Evolutionary conservation across 805 yeast genomes (phyloP).

Genomic region (Saccharomycopsis lassenensis): DNA sequence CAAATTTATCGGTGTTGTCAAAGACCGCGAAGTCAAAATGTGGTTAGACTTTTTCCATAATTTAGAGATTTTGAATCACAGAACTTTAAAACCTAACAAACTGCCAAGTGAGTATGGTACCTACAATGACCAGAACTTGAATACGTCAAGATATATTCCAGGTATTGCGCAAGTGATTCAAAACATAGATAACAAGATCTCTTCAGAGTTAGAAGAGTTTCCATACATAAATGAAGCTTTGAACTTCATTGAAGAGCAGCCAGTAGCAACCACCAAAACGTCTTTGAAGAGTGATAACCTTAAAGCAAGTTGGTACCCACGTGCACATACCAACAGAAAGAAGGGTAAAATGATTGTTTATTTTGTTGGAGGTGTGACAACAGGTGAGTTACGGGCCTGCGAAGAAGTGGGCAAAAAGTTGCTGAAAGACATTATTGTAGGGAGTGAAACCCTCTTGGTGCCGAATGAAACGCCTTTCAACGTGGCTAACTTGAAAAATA

Average conservation of each 20-base stretch:
- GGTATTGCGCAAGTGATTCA: slow-evolving; percentile 50
- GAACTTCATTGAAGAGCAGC: slow-evolving; percentile 30
- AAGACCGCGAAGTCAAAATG: slow-evolving; percentile 30
- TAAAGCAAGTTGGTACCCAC: slow-evolving; percentile 10
- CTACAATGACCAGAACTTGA: slow-evolving; percentile 27
- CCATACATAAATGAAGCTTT: slow-evolving; percentile 75
- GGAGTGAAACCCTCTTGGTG: slow-evolving; percentile 64
- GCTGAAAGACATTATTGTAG: slow-evolving; percentile 68
- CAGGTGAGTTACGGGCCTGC: slow-evolving; percentile 66
- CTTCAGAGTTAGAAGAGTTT: slow-evolving; percentile 44
- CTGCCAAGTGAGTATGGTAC: slow-evolving; percentile 14
- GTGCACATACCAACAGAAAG: slow-evolving; percentile 19
- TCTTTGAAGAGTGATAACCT: too few species aligned
- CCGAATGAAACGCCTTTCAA: slow-evolving; percentile 34
- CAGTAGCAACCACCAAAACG: slow-evolving; percentile 17
- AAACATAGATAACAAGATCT: slow-evolving; percentile 31
- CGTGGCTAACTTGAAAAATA: slow-evolving; percentile 27
- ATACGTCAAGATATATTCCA: slow-evolving; percentile 64
- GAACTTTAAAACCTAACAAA: slow-evolving; percentile 19
- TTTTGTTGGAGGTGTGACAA: slow-evolving; percentile 83
- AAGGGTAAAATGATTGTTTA: slow-evolving; percentile 57
- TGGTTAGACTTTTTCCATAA: slow-evolving; percentile 46
- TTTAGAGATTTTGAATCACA: slow-evolving; percentile 32
- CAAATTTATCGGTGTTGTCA: slow-evolving; percentile 36
- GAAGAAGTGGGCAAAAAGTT: slow-evolving; percentile 54